These are phyloP conservation scores for Annulohypoxylon moriforme DNA, from an alignment of 495 filamentous ascomycete genomes.

Conservation along the genomic window DNA sequence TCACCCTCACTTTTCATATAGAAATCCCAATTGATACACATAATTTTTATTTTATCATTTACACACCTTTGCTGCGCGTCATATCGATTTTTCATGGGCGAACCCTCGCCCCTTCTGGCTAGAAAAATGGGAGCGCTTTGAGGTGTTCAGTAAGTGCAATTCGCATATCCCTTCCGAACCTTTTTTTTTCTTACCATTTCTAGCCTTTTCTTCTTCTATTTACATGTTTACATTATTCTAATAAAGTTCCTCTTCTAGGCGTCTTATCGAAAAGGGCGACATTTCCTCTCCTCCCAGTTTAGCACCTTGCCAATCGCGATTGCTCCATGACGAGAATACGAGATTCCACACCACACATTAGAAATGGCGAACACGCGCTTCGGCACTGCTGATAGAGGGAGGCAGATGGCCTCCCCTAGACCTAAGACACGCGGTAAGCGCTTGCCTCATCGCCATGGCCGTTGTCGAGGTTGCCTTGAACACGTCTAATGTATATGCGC, in stretches of 20 bases:
- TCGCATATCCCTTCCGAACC: conserved; percentile 1
- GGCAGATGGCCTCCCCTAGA: conserved; percentile 63
- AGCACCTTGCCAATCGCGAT: conserved; percentile 10
- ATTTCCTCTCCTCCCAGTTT: conserved; percentile 29
- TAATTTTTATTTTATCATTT: not conserved
- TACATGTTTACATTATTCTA: conserved; percentile 8
- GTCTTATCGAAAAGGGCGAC: conserved; percentile 41
- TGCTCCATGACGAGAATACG: conserved; percentile 39
- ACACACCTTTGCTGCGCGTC: conserved; percentile 7
- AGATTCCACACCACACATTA: conserved; percentile 27
- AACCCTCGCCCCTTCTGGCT: conserved; percentile 28
- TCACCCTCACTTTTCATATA: conserved; percentile 18
- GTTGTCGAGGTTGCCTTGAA: not conserved
- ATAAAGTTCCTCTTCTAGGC: conserved; percentile 17
- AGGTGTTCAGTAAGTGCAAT: conserved; percentile 39
- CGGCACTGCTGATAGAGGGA: conserved; percentile 56
- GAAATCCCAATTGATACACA: conserved; percentile 37
- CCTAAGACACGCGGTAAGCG: conserved; percentile 62
- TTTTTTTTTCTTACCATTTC: not conserved
- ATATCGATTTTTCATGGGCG: conserved; percentile 43
- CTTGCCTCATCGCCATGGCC: not conserved
- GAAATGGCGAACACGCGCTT: conserved; percentile 60
- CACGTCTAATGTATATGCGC: not conserved
- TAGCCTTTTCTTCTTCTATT: conserved; percentile 1
- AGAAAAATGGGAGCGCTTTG: conserved; percentile 51